Conservation (phyloP, 1,284 basidiomycete species). For the Tilletia setariae region DNA sequence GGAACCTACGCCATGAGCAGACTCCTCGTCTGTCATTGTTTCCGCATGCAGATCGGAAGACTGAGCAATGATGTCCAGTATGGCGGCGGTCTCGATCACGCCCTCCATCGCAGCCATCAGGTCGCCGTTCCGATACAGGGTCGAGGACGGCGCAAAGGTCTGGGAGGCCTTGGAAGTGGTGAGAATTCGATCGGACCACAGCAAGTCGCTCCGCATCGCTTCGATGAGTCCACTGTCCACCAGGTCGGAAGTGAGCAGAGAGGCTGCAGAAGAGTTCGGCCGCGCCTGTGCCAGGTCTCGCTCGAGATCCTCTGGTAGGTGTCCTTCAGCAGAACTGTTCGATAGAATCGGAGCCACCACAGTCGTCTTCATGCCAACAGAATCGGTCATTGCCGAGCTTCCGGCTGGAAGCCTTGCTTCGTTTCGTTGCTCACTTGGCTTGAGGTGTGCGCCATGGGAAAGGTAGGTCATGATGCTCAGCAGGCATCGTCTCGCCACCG, state of each 20-base stretch:
- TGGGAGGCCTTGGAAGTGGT: not conserved
- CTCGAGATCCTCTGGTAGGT: not conserved
- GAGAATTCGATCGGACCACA: not conserved
- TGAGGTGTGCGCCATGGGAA: not conserved
- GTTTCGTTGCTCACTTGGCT: not conserved
- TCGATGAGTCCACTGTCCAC: not conserved
- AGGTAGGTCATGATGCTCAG: not conserved
- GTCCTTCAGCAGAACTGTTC: not conserved
- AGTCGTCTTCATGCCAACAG: not conserved
- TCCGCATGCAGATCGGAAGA: constrained; percentile 11
- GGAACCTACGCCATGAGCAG: too few species aligned
- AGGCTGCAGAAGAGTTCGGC: constrained; percentile 4
- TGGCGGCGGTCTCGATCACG: not conserved
- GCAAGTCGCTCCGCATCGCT: not conserved
- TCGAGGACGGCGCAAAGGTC: not conserved
- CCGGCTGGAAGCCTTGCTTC: not conserved
- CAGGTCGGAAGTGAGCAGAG: not conserved
- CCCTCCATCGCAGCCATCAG: not conserved
- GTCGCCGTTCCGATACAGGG: not conserved
- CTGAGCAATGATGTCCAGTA: not conserved
- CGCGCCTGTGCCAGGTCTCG: not conserved
- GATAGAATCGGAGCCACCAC: not conserved
- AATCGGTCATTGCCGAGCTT: too few species aligned
- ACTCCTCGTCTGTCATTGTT: not conserved
- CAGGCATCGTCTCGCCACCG: constrained; percentile 7